Base-by-base conservation (phyloP, 2,329 filamentous ascomycete species). In the Pseudogymnoascus sp. region DNA sequence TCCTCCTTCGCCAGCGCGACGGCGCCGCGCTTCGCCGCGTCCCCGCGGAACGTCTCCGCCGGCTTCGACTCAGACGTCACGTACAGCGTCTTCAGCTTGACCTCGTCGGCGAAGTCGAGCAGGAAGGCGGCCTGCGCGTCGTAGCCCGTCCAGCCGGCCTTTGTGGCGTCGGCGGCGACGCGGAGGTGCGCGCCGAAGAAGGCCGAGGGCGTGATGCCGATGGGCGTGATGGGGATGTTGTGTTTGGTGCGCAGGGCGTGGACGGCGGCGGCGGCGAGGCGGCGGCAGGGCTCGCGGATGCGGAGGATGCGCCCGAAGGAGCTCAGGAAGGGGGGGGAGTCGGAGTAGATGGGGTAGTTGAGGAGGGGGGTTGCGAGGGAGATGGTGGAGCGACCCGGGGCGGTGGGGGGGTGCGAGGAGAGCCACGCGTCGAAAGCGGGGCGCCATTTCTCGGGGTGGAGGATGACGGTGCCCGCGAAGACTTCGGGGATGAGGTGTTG, bases 1-100 rank as follows among this genome's bases (percentile, higher is more conserved):
- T 80, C 75, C 15, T 72, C 64, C 68, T 81, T 81, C 15, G 73
- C 73, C 4, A 78, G 73, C 4, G 80, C 76, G 21, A 72, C 75
- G 10, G 80, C 66, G 59, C 70, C 67, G 46, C 35, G 59, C 5
- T 71, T 65, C 11, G 74, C 71, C n/a, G 76, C 77, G 61, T 74
- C 73, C 11, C 67, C 64, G 2, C 65, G 64, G 67, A 82, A 80
- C 1, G 65, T 63, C 3, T 69, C 68, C 68, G 61, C 80, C 72
- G 17, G 68, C 59, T 3, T 67, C 67, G 75, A 75, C 11, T 77
- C 77, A 1, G 75, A 75, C 2, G 77, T 76, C n/a, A 80, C 72
- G 69, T 77, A 81, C 1, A 77, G 72, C 9, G 76, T 59, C 0
- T 67, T 59, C 1, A 75, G 64, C 4, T 69, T 67, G 31, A 68